A percentile compares a stretch with the other conserved stretches of the same genome.
Conservation (phyloP, 192 early-diverging fungal species). For the Coemansia sp. region DNA sequence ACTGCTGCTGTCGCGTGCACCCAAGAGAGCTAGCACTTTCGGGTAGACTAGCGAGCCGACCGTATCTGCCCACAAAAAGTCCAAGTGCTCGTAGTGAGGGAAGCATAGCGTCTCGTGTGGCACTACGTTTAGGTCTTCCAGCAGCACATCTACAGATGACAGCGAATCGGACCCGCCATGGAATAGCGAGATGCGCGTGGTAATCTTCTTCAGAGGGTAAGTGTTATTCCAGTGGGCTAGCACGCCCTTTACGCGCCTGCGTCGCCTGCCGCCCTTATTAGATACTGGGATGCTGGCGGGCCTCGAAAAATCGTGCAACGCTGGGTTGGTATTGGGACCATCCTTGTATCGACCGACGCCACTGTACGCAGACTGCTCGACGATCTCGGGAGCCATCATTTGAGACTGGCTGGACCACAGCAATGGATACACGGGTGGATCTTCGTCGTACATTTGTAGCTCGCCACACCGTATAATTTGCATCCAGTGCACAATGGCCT, state of each 20-base stretch:
- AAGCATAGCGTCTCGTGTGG: conserved; percentile 62
- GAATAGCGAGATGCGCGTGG: conserved; percentile 87
- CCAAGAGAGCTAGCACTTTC: conserved; percentile 41
- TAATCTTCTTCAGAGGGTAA: conserved; percentile 62
- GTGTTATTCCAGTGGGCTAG: conserved; percentile 60
- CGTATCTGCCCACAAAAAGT: conserved; percentile 57
- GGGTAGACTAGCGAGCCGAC: conserved; percentile 49
- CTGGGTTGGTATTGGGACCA: background rate
- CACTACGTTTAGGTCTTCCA: conserved; percentile 53
- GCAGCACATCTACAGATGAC: conserved; percentile 66
- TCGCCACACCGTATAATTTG: conserved; percentile 86
- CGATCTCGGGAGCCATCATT: background rate
- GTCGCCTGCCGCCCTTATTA: conserved; percentile 46
- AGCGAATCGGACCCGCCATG: conserved; percentile 87
- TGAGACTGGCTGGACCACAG: conserved; percentile 16
- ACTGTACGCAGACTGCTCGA: conserved; percentile 7
- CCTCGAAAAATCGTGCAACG: conserved; percentile 18
- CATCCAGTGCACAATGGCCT: conserved; percentile 94
- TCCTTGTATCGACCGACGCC: background rate
- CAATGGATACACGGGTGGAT: conserved; percentile 59
- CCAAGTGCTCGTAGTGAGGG: conserved; percentile 80
- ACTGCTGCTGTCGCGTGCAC: conserved; percentile 23
- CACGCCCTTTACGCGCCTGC: conserved; percentile 65
- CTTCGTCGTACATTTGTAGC: conserved; percentile 95
- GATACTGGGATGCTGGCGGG: conserved; percentile 27